Percentiles rank a stretch among this genome's conserved stretches.
phyloP scores from a whole-genome alignment of 176 grass and related monocot species.

The Saccharum officinarum region DNA sequence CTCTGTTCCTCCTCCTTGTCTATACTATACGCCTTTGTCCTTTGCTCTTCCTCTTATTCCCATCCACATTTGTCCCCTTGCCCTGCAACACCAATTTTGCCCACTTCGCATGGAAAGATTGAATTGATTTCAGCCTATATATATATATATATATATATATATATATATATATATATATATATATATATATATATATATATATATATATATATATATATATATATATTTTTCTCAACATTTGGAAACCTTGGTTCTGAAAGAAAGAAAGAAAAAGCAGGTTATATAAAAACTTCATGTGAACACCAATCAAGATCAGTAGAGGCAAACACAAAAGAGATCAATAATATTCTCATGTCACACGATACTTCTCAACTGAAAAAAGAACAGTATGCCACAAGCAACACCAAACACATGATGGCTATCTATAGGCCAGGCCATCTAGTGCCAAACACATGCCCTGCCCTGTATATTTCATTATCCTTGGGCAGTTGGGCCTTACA shows the following conservation, averaged over 20 bases:
- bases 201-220: no score
- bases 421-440: not conserved
- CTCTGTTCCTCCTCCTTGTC: constrained; percentile 19
- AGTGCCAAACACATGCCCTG: not conserved
- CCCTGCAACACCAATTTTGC: not conserved
- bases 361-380: not conserved
- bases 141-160: no score
- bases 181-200: no score
- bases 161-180: no score
- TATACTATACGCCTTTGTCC: not conserved
- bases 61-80: not conserved
- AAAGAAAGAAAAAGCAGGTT: not conserved
- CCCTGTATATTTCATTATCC: not conserved
- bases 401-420: constrained; percentile 11
- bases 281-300: not conserved
- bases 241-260: not conserved
- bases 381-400: not conserved
- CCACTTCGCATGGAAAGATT: not conserved
- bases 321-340: not conserved
- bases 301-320: not conserved
- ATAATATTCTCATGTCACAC: not conserved
- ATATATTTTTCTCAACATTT: not conserved
- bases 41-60: not conserved
- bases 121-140: no score
- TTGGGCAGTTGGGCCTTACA: not conserved